phyloP scores from a whole-genome alignment of 352 stramenopile species.

The Phytophthora cajani region DNA sequence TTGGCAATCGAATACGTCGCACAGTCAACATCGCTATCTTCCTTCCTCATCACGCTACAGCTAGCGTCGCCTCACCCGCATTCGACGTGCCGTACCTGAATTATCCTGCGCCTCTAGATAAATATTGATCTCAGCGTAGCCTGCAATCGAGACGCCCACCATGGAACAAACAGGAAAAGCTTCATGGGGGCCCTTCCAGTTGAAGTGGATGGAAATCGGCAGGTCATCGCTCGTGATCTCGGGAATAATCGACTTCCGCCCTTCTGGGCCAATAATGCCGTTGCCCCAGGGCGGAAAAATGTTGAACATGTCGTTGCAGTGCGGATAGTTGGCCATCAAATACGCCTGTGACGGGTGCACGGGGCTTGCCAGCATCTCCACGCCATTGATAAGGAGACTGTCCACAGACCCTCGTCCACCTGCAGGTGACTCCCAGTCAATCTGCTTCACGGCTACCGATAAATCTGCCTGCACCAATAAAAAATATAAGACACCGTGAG shows the following conservation, averaged over 20 bases:
- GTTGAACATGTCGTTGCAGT: conserved; percentile 89
- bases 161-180: conserved; percentile 75
- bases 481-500: not conserved
- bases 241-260: conserved; percentile 69
- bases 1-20: conserved; percentile 3
- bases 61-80: not conserved
- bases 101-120: conserved; percentile 87
- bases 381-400: conserved; percentile 68
- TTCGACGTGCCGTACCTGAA: conserved; percentile 43
- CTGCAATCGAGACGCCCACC: conserved; percentile 74
- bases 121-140: conserved; percentile 80
- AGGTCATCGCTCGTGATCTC: conserved; percentile 54
- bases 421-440: conserved; percentile 70
- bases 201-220: conserved; percentile 58
- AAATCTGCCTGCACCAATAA: conserved; percentile 61
- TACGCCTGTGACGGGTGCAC: conserved; percentile 76
- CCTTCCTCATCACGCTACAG: not conserved
- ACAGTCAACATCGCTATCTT: conserved; percentile 6
- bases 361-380: conserved; percentile 60
- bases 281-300: conserved; percentile 83
- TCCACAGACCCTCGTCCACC: conserved; percentile 63
- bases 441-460: conserved; percentile 81
- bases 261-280: conserved; percentile 65
- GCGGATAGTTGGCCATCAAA: conserved; percentile 71
- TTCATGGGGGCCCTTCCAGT: conserved; percentile 66